Conservation (phyloP, 805 yeast species). For the Candida xyloterini region DNA sequence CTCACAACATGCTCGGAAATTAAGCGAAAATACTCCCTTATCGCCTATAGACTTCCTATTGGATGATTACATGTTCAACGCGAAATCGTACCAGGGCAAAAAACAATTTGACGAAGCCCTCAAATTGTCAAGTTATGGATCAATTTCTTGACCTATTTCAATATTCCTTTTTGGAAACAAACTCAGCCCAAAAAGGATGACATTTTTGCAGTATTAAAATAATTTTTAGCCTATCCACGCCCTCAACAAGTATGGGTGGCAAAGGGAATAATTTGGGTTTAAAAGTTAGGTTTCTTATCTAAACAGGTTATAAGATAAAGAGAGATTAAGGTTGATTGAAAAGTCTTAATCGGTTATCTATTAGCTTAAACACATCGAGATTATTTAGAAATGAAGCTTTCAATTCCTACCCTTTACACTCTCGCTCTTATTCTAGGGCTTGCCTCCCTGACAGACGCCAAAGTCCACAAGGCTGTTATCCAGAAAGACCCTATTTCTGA, state of each 20-base stretch:
- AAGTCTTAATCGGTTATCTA: background rate
- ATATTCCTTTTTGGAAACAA: slow-evolving; percentile 4
- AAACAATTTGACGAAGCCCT: slow-evolving; percentile 3
- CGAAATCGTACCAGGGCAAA: slow-evolving; percentile 1
- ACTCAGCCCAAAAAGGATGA: slow-evolving; percentile 1
- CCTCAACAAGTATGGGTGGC: slow-evolving; percentile 5
- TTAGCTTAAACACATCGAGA: background rate
- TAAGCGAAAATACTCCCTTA: slow-evolving; percentile 33
- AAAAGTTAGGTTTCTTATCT: slow-evolving; percentile 2
- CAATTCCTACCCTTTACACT: slow-evolving; percentile 40
- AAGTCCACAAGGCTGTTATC: slow-evolving; percentile 45
- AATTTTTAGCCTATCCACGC: slow-evolving; percentile 2
- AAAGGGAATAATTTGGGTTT: slow-evolving; percentile 8
- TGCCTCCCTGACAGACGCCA: slow-evolving; percentile 37
- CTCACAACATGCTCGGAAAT: slow-evolving; percentile 30
- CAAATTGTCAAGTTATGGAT: slow-evolving; percentile 10
- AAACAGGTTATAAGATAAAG: background rate
- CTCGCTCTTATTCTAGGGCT: slow-evolving; percentile 39
- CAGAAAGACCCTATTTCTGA: slow-evolving; percentile 47
- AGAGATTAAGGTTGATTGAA: background rate
- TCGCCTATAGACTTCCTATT: slow-evolving; percentile 37
- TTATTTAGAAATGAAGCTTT: slow-evolving; percentile 24
- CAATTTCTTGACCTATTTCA: slow-evolving; percentile 2
- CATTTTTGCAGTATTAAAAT: background rate
- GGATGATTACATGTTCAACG: slow-evolving; percentile 25